phyloP scores from a whole-genome alignment of 306 rosid species.

The Abrus pulchellus region DNA sequence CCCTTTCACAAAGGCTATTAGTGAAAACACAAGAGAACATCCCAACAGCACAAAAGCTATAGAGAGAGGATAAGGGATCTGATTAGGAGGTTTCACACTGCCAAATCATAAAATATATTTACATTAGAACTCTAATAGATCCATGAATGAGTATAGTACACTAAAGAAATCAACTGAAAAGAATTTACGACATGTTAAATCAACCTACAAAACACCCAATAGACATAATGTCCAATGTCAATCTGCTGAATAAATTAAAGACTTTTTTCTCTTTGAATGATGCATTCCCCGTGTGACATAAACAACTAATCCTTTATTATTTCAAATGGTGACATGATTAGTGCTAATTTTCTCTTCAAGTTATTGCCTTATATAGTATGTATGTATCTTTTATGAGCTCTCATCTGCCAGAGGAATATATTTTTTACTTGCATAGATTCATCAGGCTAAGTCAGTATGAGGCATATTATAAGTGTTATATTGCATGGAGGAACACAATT shows the following conservation, averaged over 20 bases:
- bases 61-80: slow-evolving; percentile 73
- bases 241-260: slow-evolving; percentile 24
- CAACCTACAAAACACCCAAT: slow-evolving; percentile 21
- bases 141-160: neutral
- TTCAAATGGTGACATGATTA: slow-evolving; percentile 14
- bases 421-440: slow-evolving; percentile 1
- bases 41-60: slow-evolving; percentile 82
- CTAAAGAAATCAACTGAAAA: slow-evolving; percentile 15
- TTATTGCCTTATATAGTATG: neutral
- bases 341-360: slow-evolving; percentile 16
- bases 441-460: slow-evolving; percentile 22
- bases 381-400: neutral
- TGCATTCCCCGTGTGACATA: neutral
- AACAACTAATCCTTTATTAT: neutral
- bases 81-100: slow-evolving; percentile 79
- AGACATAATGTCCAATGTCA: slow-evolving; percentile 16
- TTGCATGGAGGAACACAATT: slow-evolving; percentile 15
- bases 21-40: slow-evolving; percentile 77
- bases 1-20: slow-evolving; percentile 89
- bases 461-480: neutral
- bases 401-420: slow-evolving; percentile 12
- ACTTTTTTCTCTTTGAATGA: slow-evolving; percentile 16
- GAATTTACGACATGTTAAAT: slow-evolving; percentile 31
- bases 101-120: slow-evolving; percentile 53
- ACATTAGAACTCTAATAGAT: slow-evolving; percentile 46